These are phyloP conservation scores for Epichloe sp. DNA, from an alignment of 2,329 filamentous ascomycete species.

Conservation along the genomic window DNA sequence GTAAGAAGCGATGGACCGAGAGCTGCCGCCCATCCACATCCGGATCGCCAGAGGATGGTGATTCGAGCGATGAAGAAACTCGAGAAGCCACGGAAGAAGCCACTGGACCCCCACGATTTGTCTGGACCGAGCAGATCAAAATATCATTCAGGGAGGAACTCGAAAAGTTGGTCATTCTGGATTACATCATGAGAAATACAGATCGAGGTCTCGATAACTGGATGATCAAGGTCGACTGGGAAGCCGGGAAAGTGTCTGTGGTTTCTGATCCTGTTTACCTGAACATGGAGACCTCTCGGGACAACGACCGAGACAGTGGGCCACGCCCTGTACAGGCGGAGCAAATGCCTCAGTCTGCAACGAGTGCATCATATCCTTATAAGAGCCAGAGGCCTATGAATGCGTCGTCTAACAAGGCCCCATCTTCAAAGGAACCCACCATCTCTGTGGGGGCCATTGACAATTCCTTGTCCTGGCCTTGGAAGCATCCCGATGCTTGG, in stretches of 20 bases:
- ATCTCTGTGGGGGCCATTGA: slow-evolving; percentile 88
- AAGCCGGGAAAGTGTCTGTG: slow-evolving; percentile 70
- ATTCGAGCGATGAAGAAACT: slow-evolving; percentile 49
- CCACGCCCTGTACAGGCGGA: slow-evolving; percentile 47
- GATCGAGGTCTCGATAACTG: slow-evolving; percentile 95
- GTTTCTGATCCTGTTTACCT: slow-evolving; percentile 66
- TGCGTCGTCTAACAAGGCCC: slow-evolving; percentile 40
- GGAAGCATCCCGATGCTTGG: slow-evolving; percentile 94
- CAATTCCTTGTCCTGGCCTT: slow-evolving; percentile 96
- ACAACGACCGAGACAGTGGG: slow-evolving; percentile 26
- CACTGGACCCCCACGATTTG: slow-evolving; percentile 46
- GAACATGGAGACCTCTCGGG: slow-evolving; percentile 38
- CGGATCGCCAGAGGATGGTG: slow-evolving; percentile 43
- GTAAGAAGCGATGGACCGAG: slow-evolving; percentile 65
- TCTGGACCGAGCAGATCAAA: slow-evolving; percentile 81
- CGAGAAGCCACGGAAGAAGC: slow-evolving; percentile 32
- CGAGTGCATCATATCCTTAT: slow-evolving; percentile 50
- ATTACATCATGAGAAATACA: slow-evolving; percentile 99
- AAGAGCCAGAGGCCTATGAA: slow-evolving; percentile 75
- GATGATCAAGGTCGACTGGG: slow-evolving; percentile 96
- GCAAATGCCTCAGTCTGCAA: slow-evolving; percentile 27
- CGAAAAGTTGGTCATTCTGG: slow-evolving; percentile 91
- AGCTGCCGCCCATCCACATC: slow-evolving; percentile 55
- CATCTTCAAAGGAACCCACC: slow-evolving; percentile 36
- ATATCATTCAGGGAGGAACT: slow-evolving; percentile 89